Percentiles rank a stretch among this genome's conserved stretches.
Conservation (phyloP, 768 basidiomycete genomes). For the Hericium coralloides region DNA sequence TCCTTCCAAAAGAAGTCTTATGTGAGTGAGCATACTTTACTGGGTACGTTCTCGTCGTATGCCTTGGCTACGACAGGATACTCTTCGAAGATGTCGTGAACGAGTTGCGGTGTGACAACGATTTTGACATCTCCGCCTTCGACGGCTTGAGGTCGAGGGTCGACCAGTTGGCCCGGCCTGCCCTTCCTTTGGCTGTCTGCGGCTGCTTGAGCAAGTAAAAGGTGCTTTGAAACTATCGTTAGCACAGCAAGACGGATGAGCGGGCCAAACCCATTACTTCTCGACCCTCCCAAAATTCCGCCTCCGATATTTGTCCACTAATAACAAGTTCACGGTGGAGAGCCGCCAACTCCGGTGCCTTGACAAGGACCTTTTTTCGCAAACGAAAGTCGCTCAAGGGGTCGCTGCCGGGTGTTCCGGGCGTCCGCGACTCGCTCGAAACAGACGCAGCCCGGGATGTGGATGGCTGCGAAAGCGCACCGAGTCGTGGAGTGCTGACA, state of each 20-base stretch:
- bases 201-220: conserved; percentile 68
- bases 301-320: conserved; percentile 75
- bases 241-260: conserved; percentile 17
- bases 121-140: conserved; percentile 85
- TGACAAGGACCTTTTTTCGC: conserved; percentile 70
- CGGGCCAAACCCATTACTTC: conserved; percentile 51
- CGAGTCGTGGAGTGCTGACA: conserved; percentile 13
- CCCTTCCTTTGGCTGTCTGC: conserved; percentile 68
- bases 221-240: conserved; percentile 39
- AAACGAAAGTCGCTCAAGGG: conserved; percentile 61
- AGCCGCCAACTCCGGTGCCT: conserved; percentile 66
- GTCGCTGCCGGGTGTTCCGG: conserved; percentile 51
- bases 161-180: conserved; percentile 79
- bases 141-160: conserved; percentile 78
- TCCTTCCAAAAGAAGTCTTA: neutral
- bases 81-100: conserved; percentile 96
- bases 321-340: conserved; percentile 88
- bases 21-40: conserved; percentile 42
- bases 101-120: conserved; percentile 82
- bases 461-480: conserved; percentile 33
- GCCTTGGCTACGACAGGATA: conserved; percentile 92
- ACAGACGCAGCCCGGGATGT: conserved; percentile 59
- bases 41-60: conserved; percentile 88
- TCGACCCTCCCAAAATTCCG: conserved; percentile 96
- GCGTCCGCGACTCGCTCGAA: conserved; percentile 36